Evolutionary conservation across 1,284 basidiomycete species (phyloP).

Genomic region (Heimioporus punctisporus): DNA sequence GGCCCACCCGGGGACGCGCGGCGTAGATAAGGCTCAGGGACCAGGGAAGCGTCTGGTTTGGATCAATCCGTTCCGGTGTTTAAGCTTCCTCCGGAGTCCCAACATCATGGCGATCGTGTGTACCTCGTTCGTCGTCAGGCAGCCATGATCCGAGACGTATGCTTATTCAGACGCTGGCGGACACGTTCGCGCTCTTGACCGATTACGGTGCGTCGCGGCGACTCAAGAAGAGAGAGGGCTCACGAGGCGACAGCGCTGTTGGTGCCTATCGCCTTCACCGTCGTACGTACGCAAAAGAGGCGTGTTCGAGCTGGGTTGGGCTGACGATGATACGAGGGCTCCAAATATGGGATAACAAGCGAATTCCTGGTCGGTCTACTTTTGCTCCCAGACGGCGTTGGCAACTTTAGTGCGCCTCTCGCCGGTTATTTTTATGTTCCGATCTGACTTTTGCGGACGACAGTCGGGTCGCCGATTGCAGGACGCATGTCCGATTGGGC

Average conservation of each 20-base stretch:
- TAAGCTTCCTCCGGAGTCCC: slow-evolving; percentile 57
- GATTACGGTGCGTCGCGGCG: slow-evolving; percentile 43
- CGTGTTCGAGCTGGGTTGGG: not conserved
- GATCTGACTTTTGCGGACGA: too few species aligned
- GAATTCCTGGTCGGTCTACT: slow-evolving; percentile 60
- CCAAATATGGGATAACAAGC: slow-evolving; percentile 59
- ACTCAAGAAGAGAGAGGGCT: too few species aligned
- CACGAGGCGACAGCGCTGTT: slow-evolving; percentile 43
- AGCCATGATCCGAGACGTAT: not conserved
- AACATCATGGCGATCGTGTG: slow-evolving; percentile 59
- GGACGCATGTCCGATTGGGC: slow-evolving; percentile 55
- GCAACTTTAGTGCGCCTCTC: slow-evolving; percentile 56
- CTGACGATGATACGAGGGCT: slow-evolving; percentile 40
- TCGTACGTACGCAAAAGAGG: slow-evolving; percentile 21
- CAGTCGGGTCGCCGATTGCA: slow-evolving; percentile 54
- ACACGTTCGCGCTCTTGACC: slow-evolving; percentile 40
- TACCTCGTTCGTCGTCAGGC: slow-evolving; percentile 12
- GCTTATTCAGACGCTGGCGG: slow-evolving; percentile 42
- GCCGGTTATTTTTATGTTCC: too few species aligned
- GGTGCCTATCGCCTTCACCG: slow-evolving; percentile 35
- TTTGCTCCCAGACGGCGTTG: slow-evolving; percentile 61
- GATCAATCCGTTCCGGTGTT: slow-evolving; percentile 61
- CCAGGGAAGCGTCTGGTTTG: slow-evolving; percentile 42
- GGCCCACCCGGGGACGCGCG: slow-evolving; percentile 50
- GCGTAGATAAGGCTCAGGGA: slow-evolving; percentile 39